Base-by-base conservation (phyloP, 495 filamentous ascomycete genomes). In the Tuber umbilicatum region DNA sequence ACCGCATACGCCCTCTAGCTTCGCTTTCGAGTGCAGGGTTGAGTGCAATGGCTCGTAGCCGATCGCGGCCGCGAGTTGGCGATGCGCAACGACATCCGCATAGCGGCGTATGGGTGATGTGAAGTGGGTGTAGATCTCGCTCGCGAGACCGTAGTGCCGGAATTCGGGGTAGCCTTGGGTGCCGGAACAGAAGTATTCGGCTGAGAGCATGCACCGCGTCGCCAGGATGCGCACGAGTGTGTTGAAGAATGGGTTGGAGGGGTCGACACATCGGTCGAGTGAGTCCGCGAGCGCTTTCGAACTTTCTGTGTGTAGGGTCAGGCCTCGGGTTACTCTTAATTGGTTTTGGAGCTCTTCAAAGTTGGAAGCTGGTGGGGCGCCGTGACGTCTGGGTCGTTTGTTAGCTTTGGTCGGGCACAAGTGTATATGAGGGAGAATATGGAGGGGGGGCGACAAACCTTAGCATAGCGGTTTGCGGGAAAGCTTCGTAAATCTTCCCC, bases 41-140 rank as follows among this genome's bases (percentile, higher is more conserved):
- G 91, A 86, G 81, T 94, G 89, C 27, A 94, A 86, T 47, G 89
- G 86, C 84, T 97, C 94, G 85, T 97, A 97, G 47, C 90, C 91
- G 81, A 99, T 97, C 14, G 96, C 94, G 3, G 94, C 93, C 5
- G 95, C 94, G 69, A 99, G 90, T 84, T 98, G 95, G 35, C 95
- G 89, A 83, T 99, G 95, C 3, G 93, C 95, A 47, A 95, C 88
- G 0, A 99, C 87, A 85, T 99, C 95, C 19, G 96, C 94, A 82
- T 99, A 99, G 19, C 96, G 92, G 42, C 95, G 91, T 83, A 99
- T 99, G 12, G 95, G 96, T 7, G 92, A 94, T 4, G 95, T 99
- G 86, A 99, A 99, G 84, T 98, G 95, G 1, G 95, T 99, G 86
- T 99, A 99, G 82, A 99, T 99, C 78, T 97, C 93, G 14, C 89